Base-by-base conservation (phyloP, 1,284 basidiomycete genomes). In the Puccinia novopanici region DNA sequence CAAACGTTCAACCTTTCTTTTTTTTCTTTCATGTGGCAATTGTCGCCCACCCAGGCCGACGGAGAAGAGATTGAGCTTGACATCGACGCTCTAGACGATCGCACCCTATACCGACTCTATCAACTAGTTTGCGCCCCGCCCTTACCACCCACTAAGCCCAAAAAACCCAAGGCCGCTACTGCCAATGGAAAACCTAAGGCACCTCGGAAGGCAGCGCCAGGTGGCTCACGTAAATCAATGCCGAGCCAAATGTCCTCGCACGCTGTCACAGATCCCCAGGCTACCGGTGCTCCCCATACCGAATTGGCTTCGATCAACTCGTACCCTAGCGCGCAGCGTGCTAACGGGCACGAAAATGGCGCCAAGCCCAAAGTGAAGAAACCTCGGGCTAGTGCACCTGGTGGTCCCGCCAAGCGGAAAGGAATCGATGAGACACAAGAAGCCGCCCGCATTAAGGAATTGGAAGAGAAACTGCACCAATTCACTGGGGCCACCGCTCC, bases 21-120 rank as follows among this genome's bases (percentile, higher is more conserved):
- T 4, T 27, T 10, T 9, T n/a, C 10, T 6, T 54, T 81, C 82
- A n/a, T 68, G 80, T 42, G 73, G 24, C 40, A n/a, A 15, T 42
- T 65, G 37, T 65, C 12, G 2, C 61, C 75, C 34, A 81, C 81
- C 67, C 73, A 81, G 74, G 87, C 94, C 92, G 93, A 92, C 86
- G 93, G 92, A 75, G 93, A 97, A 86, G 95, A 98, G 88, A 97
- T 98, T 84, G 95, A 98, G 87, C 90, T 98, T 65, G 95, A 98
- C 87, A 97, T 98, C 83, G 95, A 98, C 85, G 88, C 91, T 67
- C 88, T 98, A 52, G 94, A 95, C 73, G 88, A 92, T 5, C 87
- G 89, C 27, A 94, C 95, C 45, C 89, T 97, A 70, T 91, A 91
- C 79, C 93, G 93, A 87, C 89, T 98, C 40, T 98, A 97, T 88